Evolutionary conservation across 768 basidiomycete species (phyloP).

Genomic region (Suillus cothurnatus): DNA sequence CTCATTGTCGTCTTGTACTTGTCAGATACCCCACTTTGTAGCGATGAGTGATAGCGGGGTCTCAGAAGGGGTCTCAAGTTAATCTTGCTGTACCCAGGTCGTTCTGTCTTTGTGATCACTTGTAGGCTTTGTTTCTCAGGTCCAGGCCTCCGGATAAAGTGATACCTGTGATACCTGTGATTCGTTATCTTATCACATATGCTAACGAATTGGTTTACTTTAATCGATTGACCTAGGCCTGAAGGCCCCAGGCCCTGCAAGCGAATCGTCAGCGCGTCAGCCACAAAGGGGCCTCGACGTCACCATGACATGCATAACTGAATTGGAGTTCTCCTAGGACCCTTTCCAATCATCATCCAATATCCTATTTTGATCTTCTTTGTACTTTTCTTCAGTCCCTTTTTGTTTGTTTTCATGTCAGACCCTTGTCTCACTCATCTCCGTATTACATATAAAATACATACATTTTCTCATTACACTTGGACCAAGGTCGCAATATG

Average conservation of each 20-base stretch:
- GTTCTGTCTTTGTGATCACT: background rate
- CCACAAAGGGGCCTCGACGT: background rate
- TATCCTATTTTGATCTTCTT: background rate
- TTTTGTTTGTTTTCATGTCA: constrained; percentile 6
- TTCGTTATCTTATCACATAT: background rate
- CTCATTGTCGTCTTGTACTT: background rate
- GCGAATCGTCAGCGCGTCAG: background rate
- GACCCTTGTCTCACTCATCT: background rate
- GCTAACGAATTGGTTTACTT: background rate
- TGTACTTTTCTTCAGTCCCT: background rate
- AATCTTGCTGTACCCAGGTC: background rate
- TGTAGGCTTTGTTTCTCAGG: background rate
- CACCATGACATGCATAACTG: background rate
- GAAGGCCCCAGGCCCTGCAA: background rate
- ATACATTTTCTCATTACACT: background rate
- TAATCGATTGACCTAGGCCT: background rate
- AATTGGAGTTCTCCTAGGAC: background rate
- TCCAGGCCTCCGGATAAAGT: background rate
- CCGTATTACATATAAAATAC: background rate
- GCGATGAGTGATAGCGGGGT: constrained; percentile 3
- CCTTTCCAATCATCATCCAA: background rate
- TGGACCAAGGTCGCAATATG: constrained; percentile 13
- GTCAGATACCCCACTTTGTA: constrained; percentile 25
- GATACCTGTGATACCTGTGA: background rate
- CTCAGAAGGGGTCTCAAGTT: background rate